Percentiles rank a stretch among this genome's conserved stretches.
Evolutionary conservation across 2,329 filamentous ascomycete genomes (phyloP).

Genomic region (Ophioceras dolichostomum): DNA sequence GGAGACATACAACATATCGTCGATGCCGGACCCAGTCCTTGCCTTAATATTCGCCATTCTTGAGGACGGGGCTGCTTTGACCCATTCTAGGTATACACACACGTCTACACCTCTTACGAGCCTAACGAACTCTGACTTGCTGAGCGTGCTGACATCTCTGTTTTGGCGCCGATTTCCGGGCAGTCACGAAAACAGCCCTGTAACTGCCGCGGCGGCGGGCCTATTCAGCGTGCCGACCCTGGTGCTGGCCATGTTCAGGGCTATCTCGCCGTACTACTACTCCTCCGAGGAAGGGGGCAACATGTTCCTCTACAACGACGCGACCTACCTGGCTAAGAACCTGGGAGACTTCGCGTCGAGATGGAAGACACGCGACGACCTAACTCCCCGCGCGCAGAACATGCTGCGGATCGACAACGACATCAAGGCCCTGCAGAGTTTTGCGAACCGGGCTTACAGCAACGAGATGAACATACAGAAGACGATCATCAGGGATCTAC

Average conservation of each 20-base stretch:
- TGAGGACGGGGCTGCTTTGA: slow-evolving; percentile 50
- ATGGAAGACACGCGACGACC: slow-evolving; percentile 42
- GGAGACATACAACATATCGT: slow-evolving; percentile 82
- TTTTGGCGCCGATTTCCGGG: too few relatives aligned
- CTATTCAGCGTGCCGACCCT: slow-evolving; percentile 63
- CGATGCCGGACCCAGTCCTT: slow-evolving; percentile 70
- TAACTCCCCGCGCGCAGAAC: slow-evolving; percentile 34
- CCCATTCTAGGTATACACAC: slow-evolving; percentile 29
- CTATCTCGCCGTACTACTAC: slow-evolving; percentile 66
- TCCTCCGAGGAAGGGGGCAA: slow-evolving; percentile 46
- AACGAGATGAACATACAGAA: slow-evolving; percentile 49
- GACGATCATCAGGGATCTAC: slow-evolving; percentile 46
- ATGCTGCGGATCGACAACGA: slow-evolving; percentile 50
- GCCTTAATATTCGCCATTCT: slow-evolving; percentile 47
- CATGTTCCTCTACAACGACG: slow-evolving; percentile 60
- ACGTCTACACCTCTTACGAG: slow-evolving; percentile 4
- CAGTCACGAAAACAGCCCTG: slow-evolving; percentile 36
- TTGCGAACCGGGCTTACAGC: slow-evolving; percentile 49
- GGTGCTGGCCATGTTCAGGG: slow-evolving; percentile 66
- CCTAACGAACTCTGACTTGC: background rate
- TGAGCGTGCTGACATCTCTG: too few relatives aligned
- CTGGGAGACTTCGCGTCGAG: slow-evolving; percentile 32
- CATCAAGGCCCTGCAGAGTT: slow-evolving; percentile 43
- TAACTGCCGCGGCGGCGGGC: slow-evolving; percentile 55
- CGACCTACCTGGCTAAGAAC: slow-evolving; percentile 48